Percentiles rank a stretch among this genome's conserved stretches.
Evolutionary conservation across 2,329 filamentous ascomycete species (phyloP).

Genomic region (Aspergillus alliaceus): DNA sequence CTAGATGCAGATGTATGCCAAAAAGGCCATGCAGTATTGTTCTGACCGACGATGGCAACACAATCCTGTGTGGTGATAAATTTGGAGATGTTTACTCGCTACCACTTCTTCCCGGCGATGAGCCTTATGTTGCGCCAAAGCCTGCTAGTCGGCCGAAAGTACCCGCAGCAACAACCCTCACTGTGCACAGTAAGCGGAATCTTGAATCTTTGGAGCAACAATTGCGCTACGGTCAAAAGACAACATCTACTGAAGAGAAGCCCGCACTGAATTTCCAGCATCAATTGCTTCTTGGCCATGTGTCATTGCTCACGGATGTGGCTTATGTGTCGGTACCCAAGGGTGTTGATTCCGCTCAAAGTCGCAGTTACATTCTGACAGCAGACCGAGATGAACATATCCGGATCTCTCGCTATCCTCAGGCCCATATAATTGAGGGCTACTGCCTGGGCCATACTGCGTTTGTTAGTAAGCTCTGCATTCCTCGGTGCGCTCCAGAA

Average conservation of each 20-base stretch:
- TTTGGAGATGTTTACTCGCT: constrained; percentile 95
- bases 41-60: constrained; percentile 67
- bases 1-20: constrained; percentile 67
- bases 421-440: constrained; percentile 82
- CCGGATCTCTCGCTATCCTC: constrained; percentile 78
- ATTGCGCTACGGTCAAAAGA: constrained; percentile 47
- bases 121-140: constrained; percentile 38
- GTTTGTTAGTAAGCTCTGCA: constrained; percentile 76
- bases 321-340: constrained; percentile 52
- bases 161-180: constrained; percentile 57
- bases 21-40: constrained; percentile 80
- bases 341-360: constrained; percentile 42
- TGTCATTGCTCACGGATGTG: constrained; percentile 87
- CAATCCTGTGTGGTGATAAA: constrained; percentile 85
- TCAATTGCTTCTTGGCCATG: constrained; percentile 81
- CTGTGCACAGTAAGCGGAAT: constrained; percentile 64
- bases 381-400: constrained; percentile 80
- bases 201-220: constrained; percentile 58
- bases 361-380: constrained; percentile 63
- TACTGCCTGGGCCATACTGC: constrained; percentile 87
- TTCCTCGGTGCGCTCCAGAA: constrained; percentile 58
- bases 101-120: constrained; percentile 60
- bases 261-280: constrained; percentile 66
- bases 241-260: constrained; percentile 43
- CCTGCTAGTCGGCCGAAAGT: constrained; percentile 35